phyloP scores from a whole-genome alignment of 306 rosid species.

The Pyrus bretschneideri region DNA sequence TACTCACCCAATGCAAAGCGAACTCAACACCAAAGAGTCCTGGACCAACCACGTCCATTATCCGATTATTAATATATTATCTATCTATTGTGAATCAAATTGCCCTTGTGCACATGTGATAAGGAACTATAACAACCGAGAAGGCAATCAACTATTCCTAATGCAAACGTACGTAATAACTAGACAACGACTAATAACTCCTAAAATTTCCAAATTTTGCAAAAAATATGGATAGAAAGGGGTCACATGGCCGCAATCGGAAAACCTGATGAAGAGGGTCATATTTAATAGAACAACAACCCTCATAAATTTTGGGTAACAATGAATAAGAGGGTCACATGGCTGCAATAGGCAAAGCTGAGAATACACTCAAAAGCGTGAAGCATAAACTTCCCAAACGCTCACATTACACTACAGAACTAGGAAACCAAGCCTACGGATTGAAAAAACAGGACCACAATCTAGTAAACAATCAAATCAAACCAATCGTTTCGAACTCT shows the following conservation, averaged over 20 bases:
- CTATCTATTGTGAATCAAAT: not conserved
- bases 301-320: not conserved
- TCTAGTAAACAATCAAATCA: not conserved
- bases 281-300: constrained; percentile 5
- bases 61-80: not conserved
- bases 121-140: not conserved
- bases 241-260: not conserved
- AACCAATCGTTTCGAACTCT: not conserved
- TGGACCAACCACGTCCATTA: not conserved
- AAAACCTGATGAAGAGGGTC: not conserved
- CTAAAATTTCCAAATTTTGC: not conserved
- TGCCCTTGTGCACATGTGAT: not conserved
- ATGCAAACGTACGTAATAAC: not conserved
- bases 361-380: not conserved
- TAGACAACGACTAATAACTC: not conserved
- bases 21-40: no score
- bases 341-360: not conserved
- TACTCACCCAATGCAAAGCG: not conserved
- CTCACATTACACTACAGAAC: not conserved
- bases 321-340: not conserved
- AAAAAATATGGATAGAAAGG: not conserved
- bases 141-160: not conserved
- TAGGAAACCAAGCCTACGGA: not conserved
- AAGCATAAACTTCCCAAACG: constrained; percentile 14
- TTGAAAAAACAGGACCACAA: not conserved